These are phyloP conservation scores for Lactarius hatsudake DNA, from an alignment of 768 basidiomycete species.

Conservation along the genomic window DNA sequence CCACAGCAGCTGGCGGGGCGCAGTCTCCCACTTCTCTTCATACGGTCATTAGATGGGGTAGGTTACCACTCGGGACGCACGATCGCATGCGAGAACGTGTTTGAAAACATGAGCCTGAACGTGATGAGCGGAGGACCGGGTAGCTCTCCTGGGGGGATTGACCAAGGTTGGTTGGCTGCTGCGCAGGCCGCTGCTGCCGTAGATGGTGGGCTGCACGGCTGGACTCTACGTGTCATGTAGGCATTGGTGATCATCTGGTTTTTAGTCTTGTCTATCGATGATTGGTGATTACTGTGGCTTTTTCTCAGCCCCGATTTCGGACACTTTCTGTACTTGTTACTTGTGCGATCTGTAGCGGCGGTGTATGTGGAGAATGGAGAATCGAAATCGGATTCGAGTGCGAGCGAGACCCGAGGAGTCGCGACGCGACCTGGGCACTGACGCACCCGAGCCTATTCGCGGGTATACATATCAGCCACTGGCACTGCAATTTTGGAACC, in stretches of 20 bases:
- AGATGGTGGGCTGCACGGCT: slow-evolving; percentile 67
- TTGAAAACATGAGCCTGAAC: slow-evolving; percentile 64
- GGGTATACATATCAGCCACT: slow-evolving; percentile 7
- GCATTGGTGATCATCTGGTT: slow-evolving; percentile 14
- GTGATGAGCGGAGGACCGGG: slow-evolving; percentile 44
- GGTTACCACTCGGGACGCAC: slow-evolving; percentile 87
- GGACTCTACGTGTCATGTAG: slow-evolving; percentile 80
- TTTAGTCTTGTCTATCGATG: slow-evolving; percentile 15
- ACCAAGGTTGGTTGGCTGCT: slow-evolving; percentile 70
- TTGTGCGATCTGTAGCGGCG: slow-evolving; percentile 13
- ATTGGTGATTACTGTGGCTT: slow-evolving; percentile 11
- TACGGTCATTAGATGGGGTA: slow-evolving; percentile 78
- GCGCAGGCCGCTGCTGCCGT: slow-evolving; percentile 66
- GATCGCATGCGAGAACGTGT: slow-evolving; percentile 78
- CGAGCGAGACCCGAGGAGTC: slow-evolving; percentile 1
- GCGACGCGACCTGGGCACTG: slow-evolving; percentile 11
- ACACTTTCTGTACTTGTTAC: slow-evolving; percentile 5
- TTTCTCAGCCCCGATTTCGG: slow-evolving; percentile 4
- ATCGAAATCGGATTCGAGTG: not conserved
- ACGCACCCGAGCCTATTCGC: slow-evolving; percentile 16
- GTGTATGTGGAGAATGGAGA: slow-evolving; percentile 3
- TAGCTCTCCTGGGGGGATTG: slow-evolving; percentile 46
- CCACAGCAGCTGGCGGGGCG: slow-evolving; percentile 60
- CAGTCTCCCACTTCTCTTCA: slow-evolving; percentile 76
- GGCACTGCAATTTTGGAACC: not conserved